Evolutionary conservation across 2,329 filamentous ascomycete genomes (phyloP), one percentile per base, ranked within the genome.

Genomic region (Truncatella angustata): DNA sequence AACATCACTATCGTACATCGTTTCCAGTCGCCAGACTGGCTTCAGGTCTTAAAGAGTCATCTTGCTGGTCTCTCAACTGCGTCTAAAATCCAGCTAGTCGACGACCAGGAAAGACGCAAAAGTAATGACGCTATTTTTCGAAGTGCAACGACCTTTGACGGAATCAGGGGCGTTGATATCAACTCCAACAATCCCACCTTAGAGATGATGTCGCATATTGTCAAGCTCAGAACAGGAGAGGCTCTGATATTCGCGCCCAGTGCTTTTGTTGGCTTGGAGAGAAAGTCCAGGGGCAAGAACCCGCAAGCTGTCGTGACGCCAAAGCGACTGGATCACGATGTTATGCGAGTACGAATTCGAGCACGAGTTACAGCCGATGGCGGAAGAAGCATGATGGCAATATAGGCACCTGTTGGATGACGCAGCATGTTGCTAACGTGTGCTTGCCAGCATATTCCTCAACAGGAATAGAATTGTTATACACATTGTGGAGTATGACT

Each of bases 1-100:
- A 85, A 82, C 1, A 71, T 88, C n/a, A 87, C 83, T 0, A 75
- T 91, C 14, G 82, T 91, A 0, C 88, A 92, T 61, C 78, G 85
- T 0, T 92, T 92, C 65, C 83, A 76, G 0, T 85, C 80, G 0
- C 86, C 86, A 0, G 76, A 77, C 1, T 90, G 86, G 87, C 75
- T 83, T 24, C 61, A 63, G 0, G 71, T 72, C 0, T 59, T 77
- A 3, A 63, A 62, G 49, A 53, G 54, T 3, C 73, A 83, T 61
- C 66, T 87, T 1, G 80, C 77, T 4, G 40, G 21, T 3, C 28
- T 47, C 20, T 35, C 44, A n/a, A 47, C 44, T 20, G 28, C 40
- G 12, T 44, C 40, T n/a, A 21, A 44, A 16, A 24, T 44, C 11
- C 14, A 26, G 10, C 14, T 44, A 16, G 21, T 20, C 24, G 40